Conservation (phyloP, 352 stramenopile genomes). For the Globisporangium rhizosaccharum region DNA sequence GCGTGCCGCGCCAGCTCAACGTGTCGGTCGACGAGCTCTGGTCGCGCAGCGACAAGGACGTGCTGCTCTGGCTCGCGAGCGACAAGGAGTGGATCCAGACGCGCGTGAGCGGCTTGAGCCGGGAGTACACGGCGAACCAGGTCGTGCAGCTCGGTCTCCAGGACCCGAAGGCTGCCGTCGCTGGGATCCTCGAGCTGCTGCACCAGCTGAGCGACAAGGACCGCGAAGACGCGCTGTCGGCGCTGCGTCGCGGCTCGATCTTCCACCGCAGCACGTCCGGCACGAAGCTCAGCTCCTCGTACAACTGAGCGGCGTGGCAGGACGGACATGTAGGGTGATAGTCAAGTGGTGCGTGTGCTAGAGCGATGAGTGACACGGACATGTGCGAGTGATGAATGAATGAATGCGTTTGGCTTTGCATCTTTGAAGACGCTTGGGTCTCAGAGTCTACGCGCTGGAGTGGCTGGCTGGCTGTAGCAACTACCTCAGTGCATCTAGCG, state of each 20-base stretch:
- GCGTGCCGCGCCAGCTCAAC: slow-evolving; percentile 57
- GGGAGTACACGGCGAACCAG: slow-evolving; percentile 67
- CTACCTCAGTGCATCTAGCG: too few species aligned
- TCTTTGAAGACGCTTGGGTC: too few species aligned
- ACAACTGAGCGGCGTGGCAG: background rate
- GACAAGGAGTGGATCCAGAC: slow-evolving; percentile 78
- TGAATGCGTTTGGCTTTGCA: too few species aligned
- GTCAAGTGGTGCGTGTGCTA: too few species aligned
- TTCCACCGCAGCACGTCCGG: slow-evolving; percentile 71
- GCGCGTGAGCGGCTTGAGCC: slow-evolving; percentile 44
- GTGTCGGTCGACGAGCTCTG: slow-evolving; percentile 65
- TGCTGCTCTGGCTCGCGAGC: slow-evolving; percentile 71
- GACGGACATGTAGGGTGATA: too few species aligned
- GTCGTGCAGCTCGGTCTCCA: slow-evolving; percentile 71
- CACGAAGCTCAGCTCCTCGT: slow-evolving; percentile 30
- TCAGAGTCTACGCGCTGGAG: too few species aligned
- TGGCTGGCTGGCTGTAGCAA: too few species aligned
- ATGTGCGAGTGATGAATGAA: too few species aligned
- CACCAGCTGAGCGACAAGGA: slow-evolving; percentile 81
- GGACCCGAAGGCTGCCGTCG: slow-evolving; percentile 81
- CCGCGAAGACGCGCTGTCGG: slow-evolving; percentile 74
- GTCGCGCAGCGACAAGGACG: slow-evolving; percentile 65
- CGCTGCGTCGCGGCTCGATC: slow-evolving; percentile 80
- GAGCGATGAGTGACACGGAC: too few species aligned
- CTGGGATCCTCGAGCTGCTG: slow-evolving; percentile 79